A percentile compares a stretch with the other conserved stretches of the same genome.
Evolutionary conservation across 352 stramenopile species (phyloP).

Genomic region (Phytophthora pseudosyringae): DNA sequence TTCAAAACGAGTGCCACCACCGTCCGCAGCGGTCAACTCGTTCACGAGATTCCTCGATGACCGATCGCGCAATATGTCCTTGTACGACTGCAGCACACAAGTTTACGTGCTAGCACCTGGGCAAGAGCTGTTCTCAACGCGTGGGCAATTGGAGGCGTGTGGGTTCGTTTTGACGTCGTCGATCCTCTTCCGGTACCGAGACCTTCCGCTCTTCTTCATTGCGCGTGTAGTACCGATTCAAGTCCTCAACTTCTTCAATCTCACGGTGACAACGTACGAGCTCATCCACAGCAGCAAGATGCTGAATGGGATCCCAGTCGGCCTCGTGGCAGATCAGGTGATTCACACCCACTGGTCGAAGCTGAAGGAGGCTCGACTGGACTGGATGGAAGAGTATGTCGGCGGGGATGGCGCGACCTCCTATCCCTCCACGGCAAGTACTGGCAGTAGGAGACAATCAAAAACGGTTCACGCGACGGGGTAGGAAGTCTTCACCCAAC

Average conservation of each 20-base stretch:
- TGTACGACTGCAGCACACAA: slow-evolving; percentile 41
- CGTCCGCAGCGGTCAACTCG: slow-evolving; percentile 24
- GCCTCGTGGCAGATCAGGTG: slow-evolving; percentile 36
- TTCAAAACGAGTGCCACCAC: neutral
- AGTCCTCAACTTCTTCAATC: slow-evolving; percentile 42
- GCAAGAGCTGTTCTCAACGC: slow-evolving; percentile 28
- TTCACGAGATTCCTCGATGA: slow-evolving; percentile 50
- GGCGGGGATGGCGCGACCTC: slow-evolving; percentile 20
- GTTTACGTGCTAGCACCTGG: slow-evolving; percentile 30
- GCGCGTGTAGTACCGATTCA: slow-evolving; percentile 30
- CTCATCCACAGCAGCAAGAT: slow-evolving; percentile 22
- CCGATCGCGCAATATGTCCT: slow-evolving; percentile 26
- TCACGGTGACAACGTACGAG: slow-evolving; percentile 43
- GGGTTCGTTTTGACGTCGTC: slow-evolving; percentile 40
- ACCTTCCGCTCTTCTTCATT: slow-evolving; percentile 36
- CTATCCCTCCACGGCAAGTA: slow-evolving; percentile 8
- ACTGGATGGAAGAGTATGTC: slow-evolving; percentile 25
- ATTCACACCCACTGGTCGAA: slow-evolving; percentile 36
- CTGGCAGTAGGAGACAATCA: slow-evolving; percentile 5
- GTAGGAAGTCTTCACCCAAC: neutral
- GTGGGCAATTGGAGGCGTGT: slow-evolving; percentile 35
- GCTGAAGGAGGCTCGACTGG: slow-evolving; percentile 28
- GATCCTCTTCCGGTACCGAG: slow-evolving; percentile 43
- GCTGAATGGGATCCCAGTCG: slow-evolving; percentile 23
- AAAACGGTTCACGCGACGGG: neutral